Evolutionary conservation across 2,329 filamentous ascomycete genomes (phyloP).

Genomic region (Stemphylium beticola): DNA sequence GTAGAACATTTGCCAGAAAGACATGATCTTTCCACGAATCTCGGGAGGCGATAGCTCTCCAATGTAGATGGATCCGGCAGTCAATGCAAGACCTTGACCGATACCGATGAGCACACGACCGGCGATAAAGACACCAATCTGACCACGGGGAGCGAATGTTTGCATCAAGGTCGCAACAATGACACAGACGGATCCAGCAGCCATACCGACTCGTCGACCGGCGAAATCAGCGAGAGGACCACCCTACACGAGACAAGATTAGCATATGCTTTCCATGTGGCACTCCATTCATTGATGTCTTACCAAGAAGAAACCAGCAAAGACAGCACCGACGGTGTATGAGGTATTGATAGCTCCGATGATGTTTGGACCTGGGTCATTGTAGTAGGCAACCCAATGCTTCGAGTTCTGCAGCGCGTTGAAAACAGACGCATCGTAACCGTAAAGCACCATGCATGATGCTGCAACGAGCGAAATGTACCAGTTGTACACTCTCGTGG

Average conservation of each 20-base stretch:
- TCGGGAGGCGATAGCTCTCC: constrained; percentile 69
- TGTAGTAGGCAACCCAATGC: constrained; percentile 71
- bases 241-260: constrained; percentile 41
- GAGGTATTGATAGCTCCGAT: constrained; percentile 69
- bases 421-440: constrained; percentile 76
- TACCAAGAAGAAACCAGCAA: constrained; percentile 70
- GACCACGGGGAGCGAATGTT: constrained; percentile 63
- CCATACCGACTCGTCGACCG: constrained; percentile 71
- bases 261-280: background rate
- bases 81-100: constrained; percentile 72
- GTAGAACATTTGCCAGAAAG: constrained; percentile 73
- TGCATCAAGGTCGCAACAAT: constrained; percentile 74
- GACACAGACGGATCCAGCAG: constrained; percentile 66
- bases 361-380: constrained; percentile 54
- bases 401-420: constrained; percentile 73
- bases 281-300: background rate
- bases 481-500: constrained; percentile 57
- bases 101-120: constrained; percentile 73
- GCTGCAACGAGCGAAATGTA: constrained; percentile 74
- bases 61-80: constrained; percentile 73
- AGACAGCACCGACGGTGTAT: constrained; percentile 73
- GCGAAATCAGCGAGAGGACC: constrained; percentile 68
- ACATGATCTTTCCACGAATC: constrained; percentile 72
- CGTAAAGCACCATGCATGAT: constrained; percentile 77
- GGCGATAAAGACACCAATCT: constrained; percentile 70